phyloP scores from a whole-genome alignment of 495 filamentous ascomycete species.

The Xylaria nigripes region DNA sequence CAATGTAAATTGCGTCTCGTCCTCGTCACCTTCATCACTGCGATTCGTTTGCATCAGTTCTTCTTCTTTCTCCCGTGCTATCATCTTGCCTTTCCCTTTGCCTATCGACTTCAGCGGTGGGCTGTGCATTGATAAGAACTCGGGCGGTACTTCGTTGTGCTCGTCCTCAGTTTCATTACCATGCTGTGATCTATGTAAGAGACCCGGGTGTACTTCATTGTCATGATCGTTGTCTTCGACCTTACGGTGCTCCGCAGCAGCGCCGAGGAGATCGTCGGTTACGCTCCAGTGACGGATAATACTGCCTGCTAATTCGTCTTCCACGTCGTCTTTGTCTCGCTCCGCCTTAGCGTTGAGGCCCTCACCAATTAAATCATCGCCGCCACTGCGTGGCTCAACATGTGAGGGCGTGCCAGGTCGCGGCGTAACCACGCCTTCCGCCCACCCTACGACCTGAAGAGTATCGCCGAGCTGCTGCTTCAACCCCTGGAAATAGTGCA shows the following conservation, averaged over 20 bases:
- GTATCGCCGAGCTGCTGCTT: conserved; percentile 52
- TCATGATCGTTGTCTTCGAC: conserved; percentile 19
- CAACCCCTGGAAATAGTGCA: conserved; percentile 73
- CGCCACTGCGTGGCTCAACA: not conserved
- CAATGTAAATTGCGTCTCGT: not conserved
- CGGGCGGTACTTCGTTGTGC: conserved; percentile 33
- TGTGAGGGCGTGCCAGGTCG: not conserved
- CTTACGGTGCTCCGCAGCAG: no score
- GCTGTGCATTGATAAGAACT: conserved; percentile 34
- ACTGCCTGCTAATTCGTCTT: conserved; percentile 21
- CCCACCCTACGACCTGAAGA: conserved; percentile 30
- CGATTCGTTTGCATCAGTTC: not conserved
- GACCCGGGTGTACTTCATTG: conserved; percentile 31
- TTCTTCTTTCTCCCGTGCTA: not conserved
- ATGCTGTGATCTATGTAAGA: conserved; percentile 19
- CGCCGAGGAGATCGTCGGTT: conserved; percentile 2
- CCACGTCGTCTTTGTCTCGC: conserved; percentile 1
- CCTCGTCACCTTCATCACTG: not conserved
- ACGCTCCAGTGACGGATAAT: conserved; percentile 23
- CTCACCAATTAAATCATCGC: conserved; percentile 10
- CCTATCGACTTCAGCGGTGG: conserved; percentile 7
- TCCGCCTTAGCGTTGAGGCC: not conserved
- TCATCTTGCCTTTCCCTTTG: conserved; percentile 1
- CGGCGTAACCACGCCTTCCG: conserved; percentile 21
- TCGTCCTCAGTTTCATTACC: conserved; percentile 25